Evolutionary conservation across 306 rosid genomes (phyloP), one percentile per base, ranked within the genome.

Genomic region (Pueraria montana): DNA sequence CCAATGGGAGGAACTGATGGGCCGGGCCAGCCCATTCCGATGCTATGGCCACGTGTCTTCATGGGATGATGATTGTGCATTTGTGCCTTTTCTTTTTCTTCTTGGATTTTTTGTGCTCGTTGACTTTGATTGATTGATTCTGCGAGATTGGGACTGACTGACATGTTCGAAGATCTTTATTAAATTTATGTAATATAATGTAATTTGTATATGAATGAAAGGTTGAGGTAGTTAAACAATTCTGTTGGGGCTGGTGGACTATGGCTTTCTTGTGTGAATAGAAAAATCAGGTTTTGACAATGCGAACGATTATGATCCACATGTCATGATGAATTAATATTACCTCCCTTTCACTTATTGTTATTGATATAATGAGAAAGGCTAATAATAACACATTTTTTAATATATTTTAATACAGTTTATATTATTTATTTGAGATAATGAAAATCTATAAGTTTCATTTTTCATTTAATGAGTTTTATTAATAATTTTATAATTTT

Each of bases 1-100:
- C 80, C 10, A 85, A 24, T 18, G 78, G 74, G 83, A 86, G 80
- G 50, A 59, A 66, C 62, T 85, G 83, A 82, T 11, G 0, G 0
- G 2, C 26, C 38, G 1, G 40, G 18, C 7, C 50, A 13, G 4
- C 71, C 71, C 74, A 8, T 3, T 50, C 0, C 11, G 45, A 21
- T 66, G 53, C 8, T 14, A 3, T 43, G 32, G 53, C 71, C 46
- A 71, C 20, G 74, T 70, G 74, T 61, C 59, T 26, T 63, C 3
- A 2, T 1, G 50, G 12, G 86, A 61, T 34, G 86, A 61, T 34
- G 83, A 70, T 69, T 36, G 40, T 5, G 40, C 40, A 36, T 36
- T 36, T 77, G 13, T 58, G 55, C 48, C 56, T 65, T 45, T 13
- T 20, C 0, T 72, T 4, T 38, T n/a, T 45, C 6, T 69, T 1